Percentiles rank a stretch among this genome's conserved stretches.
These are phyloP conservation scores for Antitrichia curtipendula DNA, from an alignment of 225 moss, liverwort and hornwort species.

Conservation along the genomic window DNA sequence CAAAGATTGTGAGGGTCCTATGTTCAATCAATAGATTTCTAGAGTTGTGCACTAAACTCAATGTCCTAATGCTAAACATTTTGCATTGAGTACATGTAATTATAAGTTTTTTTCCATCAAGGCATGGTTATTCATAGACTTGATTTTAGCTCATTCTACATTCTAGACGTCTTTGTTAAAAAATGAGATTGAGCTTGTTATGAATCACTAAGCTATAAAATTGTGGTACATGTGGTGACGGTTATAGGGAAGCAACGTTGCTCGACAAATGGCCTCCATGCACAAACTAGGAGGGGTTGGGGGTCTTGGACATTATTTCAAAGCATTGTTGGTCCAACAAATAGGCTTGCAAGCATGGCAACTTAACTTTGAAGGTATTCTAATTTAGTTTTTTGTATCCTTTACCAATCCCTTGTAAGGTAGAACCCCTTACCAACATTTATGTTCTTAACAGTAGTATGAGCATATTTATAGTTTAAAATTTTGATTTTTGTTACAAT, in stretches of 20 bases:
- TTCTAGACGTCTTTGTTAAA: not conserved
- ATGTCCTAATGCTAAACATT: not conserved
- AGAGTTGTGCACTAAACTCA: no score
- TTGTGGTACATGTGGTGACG: not conserved
- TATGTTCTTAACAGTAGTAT: accelerated
- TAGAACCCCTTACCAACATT: not conserved
- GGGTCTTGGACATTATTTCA: not conserved
- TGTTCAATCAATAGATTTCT: not conserved
- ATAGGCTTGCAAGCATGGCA: not conserved
- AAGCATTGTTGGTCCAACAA: not conserved
- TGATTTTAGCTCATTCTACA: not conserved
- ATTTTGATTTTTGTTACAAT: no score
- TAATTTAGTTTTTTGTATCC: no score
- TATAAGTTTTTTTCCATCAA: accelerated
- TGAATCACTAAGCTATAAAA: not conserved
- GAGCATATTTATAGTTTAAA: not conserved
- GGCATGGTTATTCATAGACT: accelerated
- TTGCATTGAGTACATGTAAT: no score
- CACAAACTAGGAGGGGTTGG: not conserved
- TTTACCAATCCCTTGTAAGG: accelerated
- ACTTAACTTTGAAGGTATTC: not conserved
- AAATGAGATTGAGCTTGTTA: not conserved
- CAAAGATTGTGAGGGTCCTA: not conserved
- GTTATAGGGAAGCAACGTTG: not conserved
- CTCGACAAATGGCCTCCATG: not conserved